These are phyloP conservation scores for Boletus coccyginus DNA, from an alignment of 768 basidiomycete species.

Conservation along the genomic window DNA sequence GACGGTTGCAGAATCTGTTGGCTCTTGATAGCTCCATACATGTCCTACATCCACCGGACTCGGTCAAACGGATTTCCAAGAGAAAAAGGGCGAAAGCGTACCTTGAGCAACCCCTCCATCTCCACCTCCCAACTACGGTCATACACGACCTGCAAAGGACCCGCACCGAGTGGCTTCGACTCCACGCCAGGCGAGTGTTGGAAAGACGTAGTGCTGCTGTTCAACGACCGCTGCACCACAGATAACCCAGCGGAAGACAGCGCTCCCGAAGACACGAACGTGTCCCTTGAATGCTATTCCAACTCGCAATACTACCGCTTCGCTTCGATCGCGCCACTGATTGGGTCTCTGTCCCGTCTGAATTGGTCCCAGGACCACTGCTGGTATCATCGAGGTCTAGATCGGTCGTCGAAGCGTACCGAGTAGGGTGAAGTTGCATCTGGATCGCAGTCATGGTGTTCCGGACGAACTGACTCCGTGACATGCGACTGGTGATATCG, in stretches of 20 bases:
- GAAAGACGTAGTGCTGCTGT: slow-evolving; percentile 65
- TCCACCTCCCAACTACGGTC: slow-evolving; percentile 81
- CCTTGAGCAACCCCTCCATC: slow-evolving; percentile 85
- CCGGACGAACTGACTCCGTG: slow-evolving; percentile 83
- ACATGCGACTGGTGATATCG: slow-evolving; percentile 86
- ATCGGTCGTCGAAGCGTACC: slow-evolving; percentile 57
- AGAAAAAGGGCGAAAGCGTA: slow-evolving; percentile 26
- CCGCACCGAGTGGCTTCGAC: slow-evolving; percentile 32
- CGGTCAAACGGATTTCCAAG: not conserved
- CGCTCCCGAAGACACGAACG: slow-evolving; percentile 40
- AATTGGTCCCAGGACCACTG: slow-evolving; percentile 54
- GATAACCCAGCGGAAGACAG: slow-evolving; percentile 35
- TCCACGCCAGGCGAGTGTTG: slow-evolving; percentile 47
- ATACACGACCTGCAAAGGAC: slow-evolving; percentile 42
- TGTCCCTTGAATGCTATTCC: slow-evolving; percentile 77
- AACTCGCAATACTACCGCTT: slow-evolving; percentile 82
- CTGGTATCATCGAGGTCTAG: slow-evolving; percentile 63
- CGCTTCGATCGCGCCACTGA: slow-evolving; percentile 57
- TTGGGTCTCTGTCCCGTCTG: slow-evolving; percentile 55
- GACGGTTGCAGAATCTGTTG: slow-evolving; percentile 89
- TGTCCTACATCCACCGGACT: slow-evolving; percentile 56
- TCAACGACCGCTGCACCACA: slow-evolving; percentile 39
- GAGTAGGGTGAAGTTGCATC: slow-evolving; percentile 62
- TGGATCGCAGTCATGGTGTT: slow-evolving; percentile 90
- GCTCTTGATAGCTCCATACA: slow-evolving; percentile 88